Percentiles rank a stretch among this genome's conserved stretches.
These are phyloP conservation scores for Mortierella sp. DNA, from an alignment of 371 early-diverging fungal species.

Conservation along the genomic window DNA sequence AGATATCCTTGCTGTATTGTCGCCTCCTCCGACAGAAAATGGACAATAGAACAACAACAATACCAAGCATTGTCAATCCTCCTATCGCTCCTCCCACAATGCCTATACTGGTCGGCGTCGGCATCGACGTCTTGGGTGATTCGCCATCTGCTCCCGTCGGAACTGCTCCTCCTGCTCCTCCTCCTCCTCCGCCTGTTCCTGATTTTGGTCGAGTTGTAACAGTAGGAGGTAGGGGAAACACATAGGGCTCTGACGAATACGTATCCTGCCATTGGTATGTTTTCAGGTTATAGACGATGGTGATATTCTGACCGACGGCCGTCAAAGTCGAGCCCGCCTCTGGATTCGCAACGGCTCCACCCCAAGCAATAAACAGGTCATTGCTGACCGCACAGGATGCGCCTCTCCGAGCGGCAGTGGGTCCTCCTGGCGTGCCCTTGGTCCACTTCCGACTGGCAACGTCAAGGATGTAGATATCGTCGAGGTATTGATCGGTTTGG, in stretches of 20 bases:
- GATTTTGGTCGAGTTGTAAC: too few relatives aligned
- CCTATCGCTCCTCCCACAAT: background rate
- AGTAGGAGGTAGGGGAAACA: background rate
- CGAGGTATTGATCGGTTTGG: background rate
- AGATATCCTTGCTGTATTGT: too few relatives aligned
- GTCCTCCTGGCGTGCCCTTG: slow-evolving; percentile 13
- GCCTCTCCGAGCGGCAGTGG: background rate
- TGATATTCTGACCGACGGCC: background rate
- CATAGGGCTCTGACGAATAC: background rate
- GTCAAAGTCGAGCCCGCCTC: too few relatives aligned
- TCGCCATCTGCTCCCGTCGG: too few relatives aligned
- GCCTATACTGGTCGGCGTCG: background rate
- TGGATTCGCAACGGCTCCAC: background rate
- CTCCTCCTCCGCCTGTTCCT: too few relatives aligned
- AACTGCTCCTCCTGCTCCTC: too few relatives aligned
- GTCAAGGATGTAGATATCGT: slow-evolving; percentile 34
- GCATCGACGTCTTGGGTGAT: background rate
- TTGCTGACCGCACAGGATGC: background rate
- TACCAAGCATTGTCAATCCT: too few relatives aligned
- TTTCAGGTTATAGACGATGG: background rate
- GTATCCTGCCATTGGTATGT: slow-evolving; percentile 4
- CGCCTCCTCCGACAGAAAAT: too few relatives aligned
- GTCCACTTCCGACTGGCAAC: slow-evolving; percentile 24
- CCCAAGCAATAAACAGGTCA: background rate
- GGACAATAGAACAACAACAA: too few relatives aligned